phyloP scores from a whole-genome alignment of 2,329 filamentous ascomycete species.

The Penicillium rolfsii region DNA sequence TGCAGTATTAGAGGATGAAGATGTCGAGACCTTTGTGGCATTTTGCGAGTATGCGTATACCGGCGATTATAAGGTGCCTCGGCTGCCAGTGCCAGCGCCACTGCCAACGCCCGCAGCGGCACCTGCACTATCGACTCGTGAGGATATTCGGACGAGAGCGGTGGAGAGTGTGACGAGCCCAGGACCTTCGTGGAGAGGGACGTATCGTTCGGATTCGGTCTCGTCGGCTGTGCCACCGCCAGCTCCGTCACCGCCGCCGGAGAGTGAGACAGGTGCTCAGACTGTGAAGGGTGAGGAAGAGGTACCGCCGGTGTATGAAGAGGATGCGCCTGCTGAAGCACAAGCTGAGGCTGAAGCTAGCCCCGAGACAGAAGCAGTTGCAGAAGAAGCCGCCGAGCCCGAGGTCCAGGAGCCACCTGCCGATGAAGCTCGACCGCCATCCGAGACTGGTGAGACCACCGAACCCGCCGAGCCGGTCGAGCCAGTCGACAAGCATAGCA shows the following conservation, averaged over 20 bases:
- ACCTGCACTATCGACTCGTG: constrained; percentile 1
- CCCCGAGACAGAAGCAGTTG: constrained; percentile 5
- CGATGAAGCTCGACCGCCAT: background rate
- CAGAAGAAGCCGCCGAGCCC: constrained; percentile 5
- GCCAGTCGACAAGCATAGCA: background rate
- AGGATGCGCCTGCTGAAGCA: constrained; percentile 1
- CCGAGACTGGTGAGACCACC: background rate
- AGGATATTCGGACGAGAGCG: constrained; percentile 25
- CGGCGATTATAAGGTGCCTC: constrained; percentile 49
- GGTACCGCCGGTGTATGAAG: background rate
- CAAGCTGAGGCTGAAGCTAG: background rate
- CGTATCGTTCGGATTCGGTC: constrained; percentile 30
- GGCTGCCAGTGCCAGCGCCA: constrained; percentile 20
- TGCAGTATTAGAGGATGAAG: constrained; percentile 50
- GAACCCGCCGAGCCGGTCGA: background rate
- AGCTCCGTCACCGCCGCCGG: constrained; percentile 37
- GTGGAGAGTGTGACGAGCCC: constrained; percentile 17
- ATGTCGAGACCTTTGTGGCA: constrained; percentile 53
- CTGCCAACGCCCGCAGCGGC: background rate
- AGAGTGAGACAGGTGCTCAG: constrained; percentile 9
- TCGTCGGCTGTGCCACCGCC: constrained; percentile 34
- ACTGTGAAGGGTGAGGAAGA: background rate
- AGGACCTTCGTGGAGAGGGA: constrained; percentile 20
- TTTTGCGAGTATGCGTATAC: constrained; percentile 57
- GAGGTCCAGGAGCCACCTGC: constrained; percentile 1